Conservation (phyloP, 306 rosid genomes). For the Purshia tridentata region DNA sequence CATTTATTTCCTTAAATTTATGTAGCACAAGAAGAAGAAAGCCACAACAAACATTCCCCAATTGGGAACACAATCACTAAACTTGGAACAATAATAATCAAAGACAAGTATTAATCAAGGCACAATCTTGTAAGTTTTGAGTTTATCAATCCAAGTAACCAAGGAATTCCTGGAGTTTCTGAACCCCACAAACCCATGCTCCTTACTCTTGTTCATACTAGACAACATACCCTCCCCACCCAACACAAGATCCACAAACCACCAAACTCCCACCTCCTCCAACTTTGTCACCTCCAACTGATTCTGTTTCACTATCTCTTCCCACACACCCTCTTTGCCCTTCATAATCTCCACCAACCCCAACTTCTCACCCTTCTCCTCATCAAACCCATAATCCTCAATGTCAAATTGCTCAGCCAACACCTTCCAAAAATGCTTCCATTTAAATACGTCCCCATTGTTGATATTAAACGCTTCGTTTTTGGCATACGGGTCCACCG, state of each 20-base stretch:
- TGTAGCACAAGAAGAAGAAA: background rate
- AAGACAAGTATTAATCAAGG: slow-evolving; percentile 29
- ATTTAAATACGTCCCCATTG: slow-evolving; percentile 62
- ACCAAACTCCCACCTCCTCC: slow-evolving; percentile 57
- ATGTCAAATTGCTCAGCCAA: slow-evolving; percentile 67
- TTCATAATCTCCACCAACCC: slow-evolving; percentile 48
- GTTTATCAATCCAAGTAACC: slow-evolving; percentile 55
- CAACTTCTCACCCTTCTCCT: slow-evolving; percentile 29
- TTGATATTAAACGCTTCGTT: slow-evolving; percentile 62
- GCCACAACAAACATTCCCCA: background rate
- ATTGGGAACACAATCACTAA: background rate
- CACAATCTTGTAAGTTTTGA: slow-evolving; percentile 51
- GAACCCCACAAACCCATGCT: slow-evolving; percentile 68
- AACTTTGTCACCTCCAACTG: slow-evolving; percentile 38
- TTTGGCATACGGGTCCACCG: slow-evolving; percentile 63
- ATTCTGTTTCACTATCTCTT: slow-evolving; percentile 61
- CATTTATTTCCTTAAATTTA: too few relatives aligned
- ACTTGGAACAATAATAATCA: background rate
- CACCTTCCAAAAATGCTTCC: slow-evolving; percentile 71
- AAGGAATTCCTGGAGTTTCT: slow-evolving; percentile 65
- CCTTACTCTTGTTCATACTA: slow-evolving; percentile 63
- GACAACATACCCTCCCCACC: slow-evolving; percentile 12
- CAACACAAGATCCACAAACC: slow-evolving; percentile 39
- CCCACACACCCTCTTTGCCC: slow-evolving; percentile 57
- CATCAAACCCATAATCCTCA: slow-evolving; percentile 60